phyloP scores from a whole-genome alignment of 768 basidiomycete species.

The Amyloporia xantha region DNA sequence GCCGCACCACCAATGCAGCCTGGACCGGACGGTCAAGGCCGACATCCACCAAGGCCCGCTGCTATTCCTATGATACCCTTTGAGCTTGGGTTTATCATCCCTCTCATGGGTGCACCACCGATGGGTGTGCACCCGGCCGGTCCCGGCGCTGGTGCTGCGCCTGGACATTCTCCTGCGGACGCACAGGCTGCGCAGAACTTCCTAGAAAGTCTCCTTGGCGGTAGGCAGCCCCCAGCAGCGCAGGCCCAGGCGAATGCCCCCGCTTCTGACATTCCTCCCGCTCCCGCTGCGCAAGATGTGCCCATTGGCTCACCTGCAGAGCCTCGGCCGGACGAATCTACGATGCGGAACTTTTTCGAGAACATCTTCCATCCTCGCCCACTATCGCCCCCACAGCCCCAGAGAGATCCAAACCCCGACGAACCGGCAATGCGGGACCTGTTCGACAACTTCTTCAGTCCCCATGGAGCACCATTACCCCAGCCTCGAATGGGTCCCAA shows the following conservation, averaged over 20 bases:
- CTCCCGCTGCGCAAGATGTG: too few relatives aligned
- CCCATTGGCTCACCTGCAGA: too few relatives aligned
- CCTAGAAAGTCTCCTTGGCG: constrained; percentile 6
- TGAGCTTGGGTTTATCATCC: constrained; percentile 20
- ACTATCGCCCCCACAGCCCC: background rate
- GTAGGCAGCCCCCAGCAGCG: constrained; percentile 5
- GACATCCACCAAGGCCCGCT: too few relatives aligned
- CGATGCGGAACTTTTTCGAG: too few relatives aligned
- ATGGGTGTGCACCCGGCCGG: too few relatives aligned
- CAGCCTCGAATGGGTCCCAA: background rate
- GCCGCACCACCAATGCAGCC: constrained; percentile 1
- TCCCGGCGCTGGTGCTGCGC: background rate
- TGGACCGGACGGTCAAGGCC: background rate
- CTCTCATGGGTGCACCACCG: constrained; percentile 3
- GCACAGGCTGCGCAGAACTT: background rate
- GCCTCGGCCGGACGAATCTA: too few relatives aligned
- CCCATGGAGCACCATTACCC: background rate
- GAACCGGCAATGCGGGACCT: background rate
- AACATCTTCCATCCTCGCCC: constrained; percentile 5
- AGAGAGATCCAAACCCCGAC: background rate
- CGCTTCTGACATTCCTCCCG: too few relatives aligned
- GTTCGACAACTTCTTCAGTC: background rate
- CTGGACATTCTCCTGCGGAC: background rate
- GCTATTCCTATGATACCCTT: constrained; percentile 12
- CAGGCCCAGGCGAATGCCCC: too few relatives aligned